These are phyloP conservation scores for Carex pumila DNA, from an alignment of 176 grass and related monocot species.

Conservation along the genomic window DNA sequence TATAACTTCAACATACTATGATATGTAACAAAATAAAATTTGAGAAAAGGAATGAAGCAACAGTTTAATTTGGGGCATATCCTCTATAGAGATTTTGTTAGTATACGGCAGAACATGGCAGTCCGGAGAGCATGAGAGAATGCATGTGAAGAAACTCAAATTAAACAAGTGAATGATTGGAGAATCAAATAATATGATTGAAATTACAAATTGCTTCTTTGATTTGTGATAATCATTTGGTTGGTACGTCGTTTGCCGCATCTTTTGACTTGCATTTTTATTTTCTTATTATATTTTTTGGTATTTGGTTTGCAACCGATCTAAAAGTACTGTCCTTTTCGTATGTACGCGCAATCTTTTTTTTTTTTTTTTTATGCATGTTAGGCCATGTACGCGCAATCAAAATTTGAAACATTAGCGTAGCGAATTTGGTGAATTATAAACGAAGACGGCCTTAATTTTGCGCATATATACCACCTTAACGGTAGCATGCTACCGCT, in stretches of 20 bases:
- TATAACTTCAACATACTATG: no score
- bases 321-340: constrained; percentile 19
- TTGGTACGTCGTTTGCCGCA: not conserved
- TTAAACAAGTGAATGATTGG: constrained; percentile 16
- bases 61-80: not conserved
- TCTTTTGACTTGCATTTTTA: not conserved
- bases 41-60: not conserved
- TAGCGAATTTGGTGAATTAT: not conserved
- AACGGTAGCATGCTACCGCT: not conserved
- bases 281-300: not conserved
- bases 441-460: not conserved
- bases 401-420: not conserved
- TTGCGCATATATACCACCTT: not conserved
- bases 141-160: constrained; percentile 16
- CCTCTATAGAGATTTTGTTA: not conserved
- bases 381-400: constrained; percentile 8
- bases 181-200: constrained; percentile 10
- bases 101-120: constrained; percentile 2
- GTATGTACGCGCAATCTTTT: constrained; percentile 15
- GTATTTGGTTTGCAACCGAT: not conserved
- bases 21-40: not conserved
- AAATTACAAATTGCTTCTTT: constrained; percentile 13
- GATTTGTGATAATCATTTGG: constrained; percentile 25
- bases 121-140: not conserved
- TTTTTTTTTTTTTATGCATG: no score